Evolutionary conservation across 305 asterid genomes (phyloP).

Genomic region (Fraxinus greggii): DNA sequence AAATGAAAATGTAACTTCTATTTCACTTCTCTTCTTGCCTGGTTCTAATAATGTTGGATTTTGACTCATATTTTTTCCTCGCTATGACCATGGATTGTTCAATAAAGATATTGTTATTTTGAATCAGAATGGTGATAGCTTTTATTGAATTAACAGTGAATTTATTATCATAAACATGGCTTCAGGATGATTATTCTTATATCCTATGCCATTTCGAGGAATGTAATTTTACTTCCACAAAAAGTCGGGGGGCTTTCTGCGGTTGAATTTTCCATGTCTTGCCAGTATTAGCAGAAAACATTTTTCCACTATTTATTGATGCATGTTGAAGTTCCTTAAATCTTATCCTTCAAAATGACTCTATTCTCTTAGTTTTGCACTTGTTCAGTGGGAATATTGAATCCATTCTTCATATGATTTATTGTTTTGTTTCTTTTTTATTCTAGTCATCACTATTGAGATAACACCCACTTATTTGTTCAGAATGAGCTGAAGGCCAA

Average conservation of each 20-base stretch:
- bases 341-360: neutral
- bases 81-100: neutral
- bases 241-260: neutral
- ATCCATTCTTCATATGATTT: neutral
- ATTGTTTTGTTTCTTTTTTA: neutral
- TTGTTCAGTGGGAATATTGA: neutral
- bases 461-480: conserved; percentile 5
- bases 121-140: neutral
- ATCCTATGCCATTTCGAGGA: neutral
- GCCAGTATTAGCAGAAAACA: neutral
- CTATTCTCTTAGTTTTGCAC: neutral
- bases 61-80: neutral
- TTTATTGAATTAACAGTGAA: neutral
- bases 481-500: conserved; percentile 72
- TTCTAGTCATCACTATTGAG: neutral
- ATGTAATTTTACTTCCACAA: neutral
- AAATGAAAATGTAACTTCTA: conserved; percentile 59
- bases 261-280: neutral
- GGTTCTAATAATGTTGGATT: conserved; percentile 5
- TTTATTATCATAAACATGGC: neutral
- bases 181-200: neutral
- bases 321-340: neutral
- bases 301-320: neutral
- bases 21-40: conserved; percentile 9
- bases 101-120: neutral